Percentiles rank a stretch among this genome's conserved stretches.
Conservation (phyloP, 371 early-diverging fungal species). For the Mortierella sp. region DNA sequence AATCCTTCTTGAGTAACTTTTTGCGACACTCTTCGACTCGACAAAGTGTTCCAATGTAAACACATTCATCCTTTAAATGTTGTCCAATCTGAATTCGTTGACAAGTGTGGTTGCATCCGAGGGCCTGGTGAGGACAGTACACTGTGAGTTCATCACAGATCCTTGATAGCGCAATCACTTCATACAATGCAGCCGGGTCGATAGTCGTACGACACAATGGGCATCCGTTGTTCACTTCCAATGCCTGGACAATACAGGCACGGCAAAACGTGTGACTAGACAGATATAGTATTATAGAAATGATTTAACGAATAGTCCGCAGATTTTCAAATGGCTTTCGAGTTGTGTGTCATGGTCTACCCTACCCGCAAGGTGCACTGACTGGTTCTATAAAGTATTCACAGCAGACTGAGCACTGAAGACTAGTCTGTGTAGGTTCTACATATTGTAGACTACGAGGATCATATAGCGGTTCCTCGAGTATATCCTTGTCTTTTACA, state of each 20-base stretch:
- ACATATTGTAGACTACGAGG: conserved; percentile 48
- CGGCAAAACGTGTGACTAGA: conserved; percentile 78
- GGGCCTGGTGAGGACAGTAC: conserved; percentile 67
- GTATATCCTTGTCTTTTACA: conserved; percentile 2
- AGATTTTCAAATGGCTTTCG: neutral
- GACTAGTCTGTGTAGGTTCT: conserved; percentile 49
- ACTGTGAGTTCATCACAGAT: conserved; percentile 80
- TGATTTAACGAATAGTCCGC: too few species aligned
- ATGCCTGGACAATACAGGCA: conserved; percentile 70
- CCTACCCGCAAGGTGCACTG: conserved; percentile 56
- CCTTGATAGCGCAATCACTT: conserved; percentile 73
- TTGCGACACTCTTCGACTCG: conserved; percentile 71
- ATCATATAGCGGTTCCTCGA: conserved; percentile 40
- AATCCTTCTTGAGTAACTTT: conserved; percentile 68
- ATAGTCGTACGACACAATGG: conserved; percentile 74
- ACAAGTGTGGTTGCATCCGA: conserved; percentile 71
- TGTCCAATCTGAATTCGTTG: conserved; percentile 70
- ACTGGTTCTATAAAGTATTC: conserved; percentile 57
- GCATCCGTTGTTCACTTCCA: conserved; percentile 67
- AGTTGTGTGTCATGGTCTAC: neutral
- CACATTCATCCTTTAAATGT: conserved; percentile 73
- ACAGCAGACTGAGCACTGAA: conserved; percentile 54
- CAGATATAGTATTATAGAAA: neutral
- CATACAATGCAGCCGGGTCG: conserved; percentile 62
- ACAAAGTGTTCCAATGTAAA: conserved; percentile 68